phyloP scores from a whole-genome alignment of 1,139 yeast species.

The Pichia sp. region DNA sequence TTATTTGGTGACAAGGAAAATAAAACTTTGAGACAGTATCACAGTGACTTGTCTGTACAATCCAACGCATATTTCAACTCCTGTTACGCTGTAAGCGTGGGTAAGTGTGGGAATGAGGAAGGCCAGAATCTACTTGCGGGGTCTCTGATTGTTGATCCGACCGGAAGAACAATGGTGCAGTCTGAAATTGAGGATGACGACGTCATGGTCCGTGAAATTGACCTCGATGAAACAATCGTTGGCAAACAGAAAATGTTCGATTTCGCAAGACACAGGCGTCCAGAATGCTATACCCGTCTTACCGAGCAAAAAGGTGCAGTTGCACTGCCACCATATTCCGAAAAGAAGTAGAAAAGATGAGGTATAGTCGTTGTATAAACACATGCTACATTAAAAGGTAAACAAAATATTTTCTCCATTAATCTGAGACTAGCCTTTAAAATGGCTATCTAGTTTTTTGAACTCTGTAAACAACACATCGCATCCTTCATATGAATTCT shows the following conservation, averaged over 20 bases:
- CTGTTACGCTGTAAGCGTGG: conserved; percentile 34
- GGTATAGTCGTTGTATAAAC: not conserved
- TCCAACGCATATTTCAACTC: conserved; percentile 35
- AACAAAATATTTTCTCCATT: no score
- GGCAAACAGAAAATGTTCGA: conserved; percentile 37
- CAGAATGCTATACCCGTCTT: conserved; percentile 26
- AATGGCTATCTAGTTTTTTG: not conserved
- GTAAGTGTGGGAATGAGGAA: conserved; percentile 36
- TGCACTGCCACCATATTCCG: conserved; percentile 9
- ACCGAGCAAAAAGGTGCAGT: conserved; percentile 18
- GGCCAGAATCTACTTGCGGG: conserved; percentile 35
- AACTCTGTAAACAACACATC: not conserved
- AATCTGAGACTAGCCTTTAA: not conserved
- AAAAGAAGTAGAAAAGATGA: not conserved
- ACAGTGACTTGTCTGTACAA: conserved; percentile 34
- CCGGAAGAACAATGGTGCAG: conserved; percentile 32
- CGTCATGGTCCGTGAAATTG: conserved; percentile 31
- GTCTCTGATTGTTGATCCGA: conserved; percentile 35
- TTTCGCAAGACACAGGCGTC: conserved; percentile 34
- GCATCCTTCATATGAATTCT: not conserved
- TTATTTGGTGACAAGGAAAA: conserved; percentile 28
- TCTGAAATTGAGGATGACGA: conserved; percentile 35
- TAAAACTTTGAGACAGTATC: conserved; percentile 32
- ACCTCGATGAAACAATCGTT: conserved; percentile 34
- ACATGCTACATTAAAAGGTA: not conserved